Conservation (phyloP, 2,329 filamentous ascomycete species). For the Rhynchosporium agropyri region DNA sequence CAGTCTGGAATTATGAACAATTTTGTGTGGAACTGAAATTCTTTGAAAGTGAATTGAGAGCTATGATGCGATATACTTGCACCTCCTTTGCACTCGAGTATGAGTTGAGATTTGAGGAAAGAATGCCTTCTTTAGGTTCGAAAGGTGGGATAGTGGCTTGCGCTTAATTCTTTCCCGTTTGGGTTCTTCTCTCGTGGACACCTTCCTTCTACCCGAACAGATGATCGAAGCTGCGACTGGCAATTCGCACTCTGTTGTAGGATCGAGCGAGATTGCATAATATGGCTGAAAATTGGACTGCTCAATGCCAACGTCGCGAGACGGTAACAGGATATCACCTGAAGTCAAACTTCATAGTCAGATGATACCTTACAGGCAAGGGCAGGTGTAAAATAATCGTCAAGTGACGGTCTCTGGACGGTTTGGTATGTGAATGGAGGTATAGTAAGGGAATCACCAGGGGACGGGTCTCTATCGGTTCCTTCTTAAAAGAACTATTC, state of each 20-base stretch:
- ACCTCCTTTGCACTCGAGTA: background rate
- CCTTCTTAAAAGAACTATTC: no score
- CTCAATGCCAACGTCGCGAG: no score
- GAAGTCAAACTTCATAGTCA: no score
- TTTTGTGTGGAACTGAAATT: background rate
- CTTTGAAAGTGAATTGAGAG: background rate
- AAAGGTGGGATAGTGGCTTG: conserved; percentile 11
- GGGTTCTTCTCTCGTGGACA: conserved; percentile 8
- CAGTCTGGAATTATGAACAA: background rate
- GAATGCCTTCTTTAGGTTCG: background rate
- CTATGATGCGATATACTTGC: background rate
- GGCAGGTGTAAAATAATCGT: no score
- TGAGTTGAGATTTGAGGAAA: background rate
- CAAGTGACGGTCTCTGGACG: no score
- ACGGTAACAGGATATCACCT: no score
- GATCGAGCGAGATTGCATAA: background rate
- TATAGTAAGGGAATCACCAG: no score
- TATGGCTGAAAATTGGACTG: no score
- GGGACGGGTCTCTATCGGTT: no score
- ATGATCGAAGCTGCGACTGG: no score
- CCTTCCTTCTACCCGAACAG: conserved; percentile 5
- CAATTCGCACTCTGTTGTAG: background rate
- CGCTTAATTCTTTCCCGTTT: background rate
- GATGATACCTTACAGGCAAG: no score
- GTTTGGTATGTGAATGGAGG: no score